These are phyloP conservation scores for Pestalotiopsis sp. DNA, from an alignment of 2,329 filamentous ascomycete species.

Conservation along the genomic window DNA sequence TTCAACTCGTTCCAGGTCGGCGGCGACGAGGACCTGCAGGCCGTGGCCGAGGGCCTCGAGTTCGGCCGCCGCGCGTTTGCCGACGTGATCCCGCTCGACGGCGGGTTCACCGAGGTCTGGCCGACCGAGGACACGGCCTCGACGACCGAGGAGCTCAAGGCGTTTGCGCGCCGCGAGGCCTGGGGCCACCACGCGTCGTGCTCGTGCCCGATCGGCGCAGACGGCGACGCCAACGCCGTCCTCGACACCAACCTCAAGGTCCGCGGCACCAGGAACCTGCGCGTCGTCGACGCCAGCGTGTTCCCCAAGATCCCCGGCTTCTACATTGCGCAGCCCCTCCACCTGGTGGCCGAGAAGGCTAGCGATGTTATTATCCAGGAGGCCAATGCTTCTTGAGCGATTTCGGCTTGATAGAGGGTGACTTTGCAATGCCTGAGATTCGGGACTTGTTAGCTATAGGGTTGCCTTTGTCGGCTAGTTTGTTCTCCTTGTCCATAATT, in stretches of 20 bases:
- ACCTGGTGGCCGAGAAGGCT: slow-evolving; percentile 30
- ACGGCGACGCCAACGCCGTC: slow-evolving; percentile 51
- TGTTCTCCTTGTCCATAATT: background rate
- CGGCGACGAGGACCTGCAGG: slow-evolving; percentile 48
- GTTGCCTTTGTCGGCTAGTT: background rate
- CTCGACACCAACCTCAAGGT: slow-evolving; percentile 55
- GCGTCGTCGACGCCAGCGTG: slow-evolving; percentile 58
- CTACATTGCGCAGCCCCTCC: slow-evolving; percentile 28
- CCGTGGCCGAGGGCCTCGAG: slow-evolving; percentile 54
- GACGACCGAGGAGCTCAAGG: slow-evolving; percentile 21
- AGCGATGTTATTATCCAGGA: slow-evolving; percentile 22
- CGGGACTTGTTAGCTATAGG: slow-evolving; percentile 41
- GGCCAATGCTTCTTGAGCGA: slow-evolving; percentile 24
- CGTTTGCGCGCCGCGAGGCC: slow-evolving; percentile 16
- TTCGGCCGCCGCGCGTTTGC: slow-evolving; percentile 47
- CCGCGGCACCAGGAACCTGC: slow-evolving; percentile 48
- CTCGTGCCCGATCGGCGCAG: slow-evolving; percentile 31
- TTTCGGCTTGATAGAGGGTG: slow-evolving; percentile 21
- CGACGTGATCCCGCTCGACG: slow-evolving; percentile 38
- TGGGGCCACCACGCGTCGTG: slow-evolving; percentile 27
- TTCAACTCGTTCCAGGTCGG: slow-evolving; percentile 59
- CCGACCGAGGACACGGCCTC: slow-evolving; percentile 29
- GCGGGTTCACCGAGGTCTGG: slow-evolving; percentile 16
- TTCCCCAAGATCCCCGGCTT: slow-evolving; percentile 51
- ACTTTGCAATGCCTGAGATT: no score